phyloP scores from a whole-genome alignment of 345 rosid species.

The Leavenworthia alabamica region DNA sequence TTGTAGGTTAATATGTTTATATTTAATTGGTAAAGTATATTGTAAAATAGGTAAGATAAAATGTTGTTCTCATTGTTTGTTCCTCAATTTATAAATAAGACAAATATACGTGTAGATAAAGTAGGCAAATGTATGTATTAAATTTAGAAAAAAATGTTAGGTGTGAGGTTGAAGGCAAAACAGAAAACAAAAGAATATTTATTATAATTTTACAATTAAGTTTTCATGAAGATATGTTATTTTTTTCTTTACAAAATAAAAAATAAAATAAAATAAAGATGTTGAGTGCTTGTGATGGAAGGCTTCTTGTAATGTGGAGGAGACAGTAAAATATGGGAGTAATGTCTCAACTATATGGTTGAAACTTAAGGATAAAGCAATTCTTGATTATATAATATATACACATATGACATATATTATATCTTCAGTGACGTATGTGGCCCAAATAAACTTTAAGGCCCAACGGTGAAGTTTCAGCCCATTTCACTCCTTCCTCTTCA shows the following conservation, averaged over 20 bases:
- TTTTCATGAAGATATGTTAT: conserved; percentile 3
- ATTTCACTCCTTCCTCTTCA: background rate
- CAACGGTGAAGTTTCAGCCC: background rate
- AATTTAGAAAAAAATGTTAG: conserved; percentile 3
- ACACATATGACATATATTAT: too few relatives aligned
- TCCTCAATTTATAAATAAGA: conserved; percentile 18
- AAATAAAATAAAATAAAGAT: conserved; percentile 13
- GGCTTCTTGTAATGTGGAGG: conserved; percentile 33
- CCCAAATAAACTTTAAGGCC: too few relatives aligned
- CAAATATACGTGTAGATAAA: conserved; percentile 16
- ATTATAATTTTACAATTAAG: background rate
- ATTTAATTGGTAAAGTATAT: conserved; percentile 18
- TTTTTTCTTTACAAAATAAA: conserved; percentile 8
- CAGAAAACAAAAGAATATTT: conserved; percentile 10
- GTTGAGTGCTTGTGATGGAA: conserved; percentile 24
- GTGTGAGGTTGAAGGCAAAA: conserved; percentile 31
- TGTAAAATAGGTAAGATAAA: conserved; percentile 16
- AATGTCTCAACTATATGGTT: background rate
- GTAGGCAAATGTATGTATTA: conserved; percentile 22
- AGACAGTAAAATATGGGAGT: conserved; percentile 28
- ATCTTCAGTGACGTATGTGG: too few relatives aligned
- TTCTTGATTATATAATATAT: too few relatives aligned
- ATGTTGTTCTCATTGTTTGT: conserved; percentile 29
- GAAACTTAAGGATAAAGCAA: too few relatives aligned
- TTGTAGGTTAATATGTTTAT: conserved; percentile 27